These are phyloP conservation scores for Amphirosellinia nigrospora DNA, from an alignment of 495 filamentous ascomycete genomes.

Conservation along the genomic window DNA sequence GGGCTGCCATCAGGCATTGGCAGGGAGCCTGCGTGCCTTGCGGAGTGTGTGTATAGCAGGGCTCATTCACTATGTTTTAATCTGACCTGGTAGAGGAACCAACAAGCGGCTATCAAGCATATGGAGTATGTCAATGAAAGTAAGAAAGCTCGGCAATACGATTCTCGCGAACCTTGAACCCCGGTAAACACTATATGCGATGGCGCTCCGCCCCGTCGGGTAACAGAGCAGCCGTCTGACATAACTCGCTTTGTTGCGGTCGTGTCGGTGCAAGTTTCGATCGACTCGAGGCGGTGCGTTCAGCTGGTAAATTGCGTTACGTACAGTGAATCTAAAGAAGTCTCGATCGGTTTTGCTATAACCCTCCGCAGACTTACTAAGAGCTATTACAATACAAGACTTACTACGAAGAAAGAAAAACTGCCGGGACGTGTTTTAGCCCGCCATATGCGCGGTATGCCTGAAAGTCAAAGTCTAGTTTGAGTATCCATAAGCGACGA, in stretches of 20 bases:
- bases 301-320: neutral
- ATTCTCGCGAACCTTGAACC: too few species aligned
- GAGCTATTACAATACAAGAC: too few species aligned
- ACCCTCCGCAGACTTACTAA: too few species aligned
- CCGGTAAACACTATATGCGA: neutral
- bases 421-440: too few species aligned
- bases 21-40: neutral
- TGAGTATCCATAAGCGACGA: too few species aligned
- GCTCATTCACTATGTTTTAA: neutral
- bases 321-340: too few species aligned
- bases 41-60: neutral
- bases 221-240: conserved; percentile 1
- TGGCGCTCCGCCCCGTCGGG: neutral
- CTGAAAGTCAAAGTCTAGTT: too few species aligned
- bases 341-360: too few species aligned
- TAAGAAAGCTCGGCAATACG: neutral
- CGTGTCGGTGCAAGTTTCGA: neutral
- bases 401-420: too few species aligned
- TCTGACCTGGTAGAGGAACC: neutral
- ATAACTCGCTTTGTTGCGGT: neutral
- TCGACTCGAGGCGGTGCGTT: neutral
- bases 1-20: neutral
- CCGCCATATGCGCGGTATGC: too few species aligned
- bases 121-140: neutral
- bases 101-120: neutral